A percentile compares a stretch with the other conserved stretches of the same genome.
These are phyloP conservation scores for Ambrosiella beaveri DNA, from an alignment of 2,329 filamentous ascomycete species.

Conservation along the genomic window DNA sequence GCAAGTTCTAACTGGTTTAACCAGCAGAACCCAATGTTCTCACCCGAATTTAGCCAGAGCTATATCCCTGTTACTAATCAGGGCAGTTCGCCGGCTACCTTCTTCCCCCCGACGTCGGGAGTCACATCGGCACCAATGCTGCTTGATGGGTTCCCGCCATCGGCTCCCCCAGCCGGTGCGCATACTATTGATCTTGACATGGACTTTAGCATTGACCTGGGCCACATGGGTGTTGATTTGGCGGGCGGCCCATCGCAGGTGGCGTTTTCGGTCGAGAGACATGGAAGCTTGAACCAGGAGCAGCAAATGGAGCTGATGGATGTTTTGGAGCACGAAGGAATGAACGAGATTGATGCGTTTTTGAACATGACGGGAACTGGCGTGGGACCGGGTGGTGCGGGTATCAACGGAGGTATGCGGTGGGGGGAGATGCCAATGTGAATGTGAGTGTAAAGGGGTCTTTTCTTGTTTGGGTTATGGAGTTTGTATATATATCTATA, in stretches of 20 bases:
- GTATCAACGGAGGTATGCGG: conserved; percentile 10
- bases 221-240: conserved; percentile 14
- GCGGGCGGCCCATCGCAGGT: conserved; percentile 16
- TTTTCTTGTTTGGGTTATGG: background rate
- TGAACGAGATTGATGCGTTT: conserved; percentile 44
- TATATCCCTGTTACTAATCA: conserved; percentile 4
- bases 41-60: conserved; percentile 11
- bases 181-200: conserved; percentile 12
- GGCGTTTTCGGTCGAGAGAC: conserved; percentile 30
- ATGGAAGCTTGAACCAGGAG: conserved; percentile 57
- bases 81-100: conserved; percentile 6
- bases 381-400: conserved; percentile 14
- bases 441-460: background rate
- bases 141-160: conserved; percentile 16
- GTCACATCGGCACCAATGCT: conserved; percentile 22
- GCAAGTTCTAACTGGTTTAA: conserved; percentile 8
- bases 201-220: conserved; percentile 20
- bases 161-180: conserved; percentile 10
- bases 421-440: conserved; percentile 10
- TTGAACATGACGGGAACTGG: conserved; percentile 25
- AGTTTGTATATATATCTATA: background rate
- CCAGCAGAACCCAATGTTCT: conserved; percentile 13
- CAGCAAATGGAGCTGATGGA: conserved; percentile 75
- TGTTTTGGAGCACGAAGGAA: conserved; percentile 52
- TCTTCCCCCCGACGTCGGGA: conserved; percentile 26